phyloP scores from a whole-genome alignment of 192 early-diverging fungal species.

The Funneliformis geosporum region DNA sequence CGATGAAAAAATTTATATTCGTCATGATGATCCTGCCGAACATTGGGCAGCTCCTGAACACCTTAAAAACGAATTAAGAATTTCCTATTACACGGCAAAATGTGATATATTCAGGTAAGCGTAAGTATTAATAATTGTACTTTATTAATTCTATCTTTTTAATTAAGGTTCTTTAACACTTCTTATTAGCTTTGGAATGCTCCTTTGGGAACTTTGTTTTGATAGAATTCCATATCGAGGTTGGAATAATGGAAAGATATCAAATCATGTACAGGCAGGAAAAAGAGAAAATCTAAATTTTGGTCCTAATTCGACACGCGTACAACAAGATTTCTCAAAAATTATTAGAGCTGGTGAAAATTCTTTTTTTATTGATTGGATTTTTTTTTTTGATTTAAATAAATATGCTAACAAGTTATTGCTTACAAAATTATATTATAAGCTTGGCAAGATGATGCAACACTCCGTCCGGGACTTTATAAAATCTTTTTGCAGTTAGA shows the following conservation, averaged over 20 bases:
- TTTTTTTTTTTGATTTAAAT: not conserved
- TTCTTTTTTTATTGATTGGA: too few species aligned
- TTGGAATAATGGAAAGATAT: not conserved
- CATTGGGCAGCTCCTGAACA: slow-evolving; percentile 26
- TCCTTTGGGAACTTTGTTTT: slow-evolving; percentile 21
- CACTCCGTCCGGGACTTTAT: slow-evolving; percentile 12
- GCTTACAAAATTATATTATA: not conserved
- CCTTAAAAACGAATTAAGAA: not conserved
- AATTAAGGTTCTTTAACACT: not conserved
- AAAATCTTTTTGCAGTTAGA: slow-evolving; percentile 17
- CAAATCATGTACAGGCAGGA: slow-evolving; percentile 18
- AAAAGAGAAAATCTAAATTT: not conserved
- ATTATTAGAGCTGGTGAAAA: slow-evolving; percentile 21
- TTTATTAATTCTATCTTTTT: not conserved
- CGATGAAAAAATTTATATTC: not conserved
- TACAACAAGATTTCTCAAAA: slow-evolving; percentile 10
- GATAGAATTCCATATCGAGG: slow-evolving; percentile 18
- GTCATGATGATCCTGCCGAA: slow-evolving; percentile 16
- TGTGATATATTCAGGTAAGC: slow-evolving; percentile 29
- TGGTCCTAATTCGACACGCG: not conserved
- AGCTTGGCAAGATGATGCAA: slow-evolving; percentile 28
- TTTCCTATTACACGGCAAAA: slow-evolving; percentile 14
- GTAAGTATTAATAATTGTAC: not conserved
- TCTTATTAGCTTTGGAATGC: slow-evolving; percentile 21
- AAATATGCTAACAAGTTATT: not conserved